These are phyloP conservation scores for Batkoa obscura DNA, from an alignment of 371 early-diverging fungal genomes.

Conservation along the genomic window DNA sequence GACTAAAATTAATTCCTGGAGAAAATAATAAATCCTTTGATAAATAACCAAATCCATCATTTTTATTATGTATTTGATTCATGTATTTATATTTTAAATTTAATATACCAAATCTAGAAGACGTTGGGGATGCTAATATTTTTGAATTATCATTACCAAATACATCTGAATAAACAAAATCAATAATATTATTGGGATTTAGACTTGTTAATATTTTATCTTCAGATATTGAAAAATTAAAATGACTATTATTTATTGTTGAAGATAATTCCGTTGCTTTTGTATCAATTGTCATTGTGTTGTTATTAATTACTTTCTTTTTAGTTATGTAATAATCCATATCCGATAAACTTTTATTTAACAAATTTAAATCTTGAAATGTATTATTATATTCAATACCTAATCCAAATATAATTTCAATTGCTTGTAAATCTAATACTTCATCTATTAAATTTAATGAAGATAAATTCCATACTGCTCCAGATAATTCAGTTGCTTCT, in stretches of 20 bases:
- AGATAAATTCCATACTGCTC: conserved; percentile 41
- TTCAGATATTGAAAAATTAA: not conserved
- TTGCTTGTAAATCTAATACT: conserved; percentile 25
- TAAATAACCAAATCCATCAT: not conserved
- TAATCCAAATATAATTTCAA: conserved; percentile 31
- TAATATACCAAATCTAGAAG: conserved; percentile 34
- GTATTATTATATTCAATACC: conserved; percentile 36
- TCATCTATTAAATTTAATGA: conserved; percentile 42
- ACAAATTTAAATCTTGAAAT: conserved; percentile 34
- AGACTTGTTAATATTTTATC: not conserved
- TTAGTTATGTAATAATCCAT: not conserved
- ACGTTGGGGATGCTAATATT: conserved; percentile 50
- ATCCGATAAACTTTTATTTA: conserved; percentile 26
- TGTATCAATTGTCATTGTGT: too few relatives aligned
- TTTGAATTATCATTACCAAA: conserved; percentile 1
- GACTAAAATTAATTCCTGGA: not conserved
- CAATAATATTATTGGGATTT: not conserved
- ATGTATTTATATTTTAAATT: conserved; percentile 25
- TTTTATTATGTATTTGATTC: not conserved
- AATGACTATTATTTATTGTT: not conserved
- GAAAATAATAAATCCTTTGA: not conserved
- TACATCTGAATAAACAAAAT: not conserved
- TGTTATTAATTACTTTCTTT: not conserved
- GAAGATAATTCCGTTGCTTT: too few relatives aligned
- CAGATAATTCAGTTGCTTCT: conserved; percentile 21